phyloP scores from a whole-genome alignment of 2,329 filamentous ascomycete genomes.

The Trichoderma citrinoviride region DNA sequence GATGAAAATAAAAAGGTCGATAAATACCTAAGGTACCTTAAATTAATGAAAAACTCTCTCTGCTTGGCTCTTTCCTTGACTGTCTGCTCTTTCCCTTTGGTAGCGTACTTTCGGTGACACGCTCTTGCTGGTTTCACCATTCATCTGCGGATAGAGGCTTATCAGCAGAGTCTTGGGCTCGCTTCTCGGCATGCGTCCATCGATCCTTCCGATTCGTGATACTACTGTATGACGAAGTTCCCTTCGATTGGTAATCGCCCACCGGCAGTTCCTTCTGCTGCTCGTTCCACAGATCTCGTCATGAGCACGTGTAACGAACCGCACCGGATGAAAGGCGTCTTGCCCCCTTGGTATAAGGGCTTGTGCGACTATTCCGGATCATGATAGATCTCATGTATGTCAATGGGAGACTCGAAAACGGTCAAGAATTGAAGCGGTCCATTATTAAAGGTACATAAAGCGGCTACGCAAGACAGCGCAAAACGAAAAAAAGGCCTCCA shows the following conservation, averaged over 20 bases:
- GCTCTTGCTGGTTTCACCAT: background rate
- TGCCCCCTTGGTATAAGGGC: background rate
- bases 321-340: background rate
- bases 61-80: background rate
- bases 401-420: background rate
- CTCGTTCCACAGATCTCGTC: background rate
- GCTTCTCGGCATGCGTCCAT: background rate
- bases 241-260: background rate
- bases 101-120: background rate
- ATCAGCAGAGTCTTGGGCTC: background rate
- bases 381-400: no score
- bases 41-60: no score
- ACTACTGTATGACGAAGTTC: background rate
- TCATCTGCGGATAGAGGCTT: background rate
- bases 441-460: conserved; percentile 19
- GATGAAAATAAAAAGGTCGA: no score
- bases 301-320: background rate
- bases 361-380: no score
- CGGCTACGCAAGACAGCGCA: conserved; percentile 1
- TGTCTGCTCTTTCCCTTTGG: background rate
- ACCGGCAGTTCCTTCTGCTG: background rate
- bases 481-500: background rate
- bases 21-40: no score
- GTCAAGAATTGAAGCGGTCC: conserved; percentile 13
- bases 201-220: background rate